Percentiles rank a stretch among this genome's conserved stretches.
Evolutionary conservation across 2,329 filamentous ascomycete species (phyloP).

Genomic region (Cladophialophora carrionii): DNA sequence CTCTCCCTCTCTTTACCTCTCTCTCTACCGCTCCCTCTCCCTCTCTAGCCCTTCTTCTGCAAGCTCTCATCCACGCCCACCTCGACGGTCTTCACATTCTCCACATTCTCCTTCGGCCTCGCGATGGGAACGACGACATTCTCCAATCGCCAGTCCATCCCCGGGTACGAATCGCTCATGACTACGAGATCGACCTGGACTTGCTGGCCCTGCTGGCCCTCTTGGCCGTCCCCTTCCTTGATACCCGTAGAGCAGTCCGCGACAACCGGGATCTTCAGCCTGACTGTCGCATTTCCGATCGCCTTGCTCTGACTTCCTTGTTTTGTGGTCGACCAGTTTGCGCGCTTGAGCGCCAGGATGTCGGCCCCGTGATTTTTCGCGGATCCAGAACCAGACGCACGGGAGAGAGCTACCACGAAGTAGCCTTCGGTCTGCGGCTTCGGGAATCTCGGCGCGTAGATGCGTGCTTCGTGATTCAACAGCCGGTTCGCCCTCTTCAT

Average conservation of each 20-base stretch:
- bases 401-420: constrained; percentile 73
- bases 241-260: constrained; percentile 29
- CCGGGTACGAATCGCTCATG: constrained; percentile 85
- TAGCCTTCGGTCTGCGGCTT: constrained; percentile 94
- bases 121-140: constrained; percentile 55
- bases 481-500: constrained; percentile 34
- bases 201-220: constrained; percentile 30
- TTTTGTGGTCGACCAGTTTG: constrained; percentile 66
- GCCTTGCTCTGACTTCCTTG: constrained; percentile 38
- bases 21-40: too few relatives aligned
- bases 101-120: constrained; percentile 28
- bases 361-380: constrained; percentile 46
- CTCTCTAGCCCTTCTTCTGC: constrained; percentile 29
- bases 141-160: constrained; percentile 65
- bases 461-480: constrained; percentile 66
- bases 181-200: constrained; percentile 73
- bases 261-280: constrained; percentile 24
- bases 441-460: constrained; percentile 87
- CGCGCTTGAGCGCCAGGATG: constrained; percentile 81
- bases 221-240: too few relatives aligned
- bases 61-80: constrained; percentile 36
- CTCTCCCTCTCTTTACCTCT: too few relatives aligned
- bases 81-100: constrained; percentile 32
- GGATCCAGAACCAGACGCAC: constrained; percentile 37
- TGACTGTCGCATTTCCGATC: constrained; percentile 31